phyloP scores from a whole-genome alignment of 2,329 filamentous ascomycete species.

The Cucurbitaria berberidis region DNA sequence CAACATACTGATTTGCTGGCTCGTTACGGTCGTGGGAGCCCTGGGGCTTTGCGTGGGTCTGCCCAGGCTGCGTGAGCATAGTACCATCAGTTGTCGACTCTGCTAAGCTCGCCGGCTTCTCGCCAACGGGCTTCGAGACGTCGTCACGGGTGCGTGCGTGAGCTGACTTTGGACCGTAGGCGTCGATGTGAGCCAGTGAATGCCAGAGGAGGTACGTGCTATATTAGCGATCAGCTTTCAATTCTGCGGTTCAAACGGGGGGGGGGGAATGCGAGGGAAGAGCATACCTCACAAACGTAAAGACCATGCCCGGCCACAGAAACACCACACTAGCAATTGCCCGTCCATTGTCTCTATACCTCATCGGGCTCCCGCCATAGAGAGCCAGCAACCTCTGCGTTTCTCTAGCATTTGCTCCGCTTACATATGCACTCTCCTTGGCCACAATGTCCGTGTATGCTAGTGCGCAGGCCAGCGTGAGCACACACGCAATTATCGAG shows the following conservation, averaged over 20 bases:
- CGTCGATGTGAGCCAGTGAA: constrained; percentile 48
- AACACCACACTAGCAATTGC: constrained; percentile 60
- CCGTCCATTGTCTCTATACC: constrained; percentile 58
- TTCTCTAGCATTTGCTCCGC: constrained; percentile 46
- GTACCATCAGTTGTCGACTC: neutral
- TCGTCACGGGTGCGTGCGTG: constrained; percentile 39
- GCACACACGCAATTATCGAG: constrained; percentile 56
- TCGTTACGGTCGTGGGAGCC: constrained; percentile 1
- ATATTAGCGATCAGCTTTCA: neutral
- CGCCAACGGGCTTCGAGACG: constrained; percentile 9
- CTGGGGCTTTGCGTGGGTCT: neutral
- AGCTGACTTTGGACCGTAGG: constrained; percentile 47
- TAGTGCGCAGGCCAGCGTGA: constrained; percentile 57
- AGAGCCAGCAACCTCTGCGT: constrained; percentile 44
- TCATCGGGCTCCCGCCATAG: constrained; percentile 47
- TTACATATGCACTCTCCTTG: constrained; percentile 54
- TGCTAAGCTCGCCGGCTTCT: constrained; percentile 7
- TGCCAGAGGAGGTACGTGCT: constrained; percentile 51
- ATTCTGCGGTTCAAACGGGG: neutral
- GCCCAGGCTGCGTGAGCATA: neutral
- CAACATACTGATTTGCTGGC: neutral
- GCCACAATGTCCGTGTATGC: constrained; percentile 60
- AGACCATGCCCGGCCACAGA: constrained; percentile 59
- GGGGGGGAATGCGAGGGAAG: neutral
- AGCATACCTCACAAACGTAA: constrained; percentile 54